Percentiles rank a stretch among this genome's conserved stretches.
phyloP scores from a whole-genome alignment of 202 grass and related monocot genomes.

The Hordeum pubiflorum region DNA sequence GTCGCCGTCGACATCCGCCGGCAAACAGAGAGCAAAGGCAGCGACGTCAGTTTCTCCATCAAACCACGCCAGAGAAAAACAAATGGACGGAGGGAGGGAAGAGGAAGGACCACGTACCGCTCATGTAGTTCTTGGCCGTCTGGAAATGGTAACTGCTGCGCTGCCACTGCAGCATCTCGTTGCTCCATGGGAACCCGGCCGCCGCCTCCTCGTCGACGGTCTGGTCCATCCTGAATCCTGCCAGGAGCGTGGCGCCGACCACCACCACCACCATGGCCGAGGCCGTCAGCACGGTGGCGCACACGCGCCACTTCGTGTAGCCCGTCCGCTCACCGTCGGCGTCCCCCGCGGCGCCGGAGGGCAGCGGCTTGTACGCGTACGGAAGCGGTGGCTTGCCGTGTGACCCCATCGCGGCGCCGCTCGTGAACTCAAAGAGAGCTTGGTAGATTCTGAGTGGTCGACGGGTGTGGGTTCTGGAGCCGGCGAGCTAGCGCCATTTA shows the following conservation, averaged over 20 bases:
- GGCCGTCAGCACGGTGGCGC: background rate
- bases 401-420: background rate
- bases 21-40: no score
- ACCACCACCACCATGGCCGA: background rate
- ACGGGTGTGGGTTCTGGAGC: background rate
- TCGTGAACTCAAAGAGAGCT: background rate
- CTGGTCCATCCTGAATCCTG: background rate
- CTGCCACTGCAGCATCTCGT: background rate
- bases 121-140: background rate
- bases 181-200: background rate
- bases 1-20: no score
- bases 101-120: background rate
- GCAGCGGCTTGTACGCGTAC: background rate
- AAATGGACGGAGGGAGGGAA: no score
- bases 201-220: background rate
- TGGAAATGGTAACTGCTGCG: background rate
- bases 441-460: background rate
- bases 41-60: no score
- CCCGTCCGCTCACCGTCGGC: background rate
- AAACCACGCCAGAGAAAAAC: no score
- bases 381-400: background rate
- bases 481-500: background rate
- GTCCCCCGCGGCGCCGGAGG: background rate
- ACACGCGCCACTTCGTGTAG: background rate
- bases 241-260: background rate